Evolutionary conservation across 2,329 filamentous ascomycete genomes (phyloP).

Genomic region (Meredithiella fracta): DNA sequence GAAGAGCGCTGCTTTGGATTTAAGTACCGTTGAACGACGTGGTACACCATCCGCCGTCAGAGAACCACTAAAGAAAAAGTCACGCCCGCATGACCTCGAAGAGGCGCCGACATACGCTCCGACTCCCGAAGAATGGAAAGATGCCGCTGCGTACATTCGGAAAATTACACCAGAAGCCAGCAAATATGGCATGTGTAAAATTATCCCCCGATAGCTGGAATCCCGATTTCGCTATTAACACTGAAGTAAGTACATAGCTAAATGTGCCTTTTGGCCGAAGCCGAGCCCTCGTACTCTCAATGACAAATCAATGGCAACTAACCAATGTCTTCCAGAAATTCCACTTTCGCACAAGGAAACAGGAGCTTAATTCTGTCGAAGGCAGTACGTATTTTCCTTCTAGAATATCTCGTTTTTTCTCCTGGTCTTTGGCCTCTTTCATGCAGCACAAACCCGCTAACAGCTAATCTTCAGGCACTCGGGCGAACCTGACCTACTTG

Average conservation of each 20-base stretch:
- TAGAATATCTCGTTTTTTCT: too few species aligned
- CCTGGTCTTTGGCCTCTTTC: too few species aligned
- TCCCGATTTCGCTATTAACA: slow-evolving; percentile 88
- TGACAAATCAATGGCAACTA: neutral
- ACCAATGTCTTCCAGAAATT: slow-evolving; percentile 48
- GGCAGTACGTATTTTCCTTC: slow-evolving; percentile 50
- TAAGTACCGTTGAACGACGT: slow-evolving; percentile 80
- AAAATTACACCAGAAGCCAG: slow-evolving; percentile 77
- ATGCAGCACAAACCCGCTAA: neutral
- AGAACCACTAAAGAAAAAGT: slow-evolving; percentile 60
- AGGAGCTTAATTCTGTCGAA: slow-evolving; percentile 95
- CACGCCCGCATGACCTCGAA: slow-evolving; percentile 65
- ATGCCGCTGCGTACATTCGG: slow-evolving; percentile 83
- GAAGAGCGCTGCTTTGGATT: slow-evolving; percentile 51
- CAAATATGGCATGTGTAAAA: slow-evolving; percentile 85
- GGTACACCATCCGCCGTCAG: slow-evolving; percentile 63
- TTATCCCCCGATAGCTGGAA: slow-evolving; percentile 92
- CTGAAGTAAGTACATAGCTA: slow-evolving; percentile 46
- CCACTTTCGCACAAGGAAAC: slow-evolving; percentile 88
- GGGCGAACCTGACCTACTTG: slow-evolving; percentile 88
- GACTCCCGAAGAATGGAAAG: slow-evolving; percentile 84
- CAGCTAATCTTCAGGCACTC: slow-evolving; percentile 46
- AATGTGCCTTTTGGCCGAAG: too few species aligned
- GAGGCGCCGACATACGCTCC: slow-evolving; percentile 86
- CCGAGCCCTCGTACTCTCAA: neutral